Evolutionary conservation across 495 filamentous ascomycete genomes (phyloP), one percentile per base, ranked within the genome.

Genomic region (Lindgomyces ingoldianus): DNA sequence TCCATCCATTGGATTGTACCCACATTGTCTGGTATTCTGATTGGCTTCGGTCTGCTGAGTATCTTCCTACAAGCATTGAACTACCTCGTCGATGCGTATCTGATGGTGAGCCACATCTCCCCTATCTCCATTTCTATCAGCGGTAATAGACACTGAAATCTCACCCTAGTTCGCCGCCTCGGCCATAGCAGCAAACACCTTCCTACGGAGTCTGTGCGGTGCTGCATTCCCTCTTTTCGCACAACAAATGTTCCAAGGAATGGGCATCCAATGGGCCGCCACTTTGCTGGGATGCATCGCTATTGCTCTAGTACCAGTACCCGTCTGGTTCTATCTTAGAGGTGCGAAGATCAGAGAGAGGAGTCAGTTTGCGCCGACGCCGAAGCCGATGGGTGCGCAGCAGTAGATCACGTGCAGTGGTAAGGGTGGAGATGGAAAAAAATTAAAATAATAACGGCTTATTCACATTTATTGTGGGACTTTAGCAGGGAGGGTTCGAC

Each of bases 41-140:
- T 81, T 8, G 83, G 83, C 1, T 86, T 86, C 56, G 84, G 84
- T 3, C 78, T 96, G 0, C 79, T 93, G 70, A 81, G 85, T 46
- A 93, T 96, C 73, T 95, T 95, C 81, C 80, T 96, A 11, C 90
- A 93, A 73, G 77, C 87, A 3, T 81, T 95, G 56, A 95, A 94
- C 74, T 96, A 96, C 73, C 81, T 96, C 29, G 88, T 95, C 56
- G 91, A 95, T 70, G 85, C 91, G 10, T 94, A 95, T 73, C 85
- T 95, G 60, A 91, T 93, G 80, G 83, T 87, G n/a, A n/a, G n/a
- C n/a, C n/a, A 77, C 76, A 83, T 81, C 2, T 51, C 52, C n/a
- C 27, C 55, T 19, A 21, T 36, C 0, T 11, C 4, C 27, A 8
- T 33, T 3, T 19, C 10, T 4, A n/a, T n/a, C n/a, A 45, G 18